Percentiles rank a stretch among this genome's conserved stretches.
Conservation (phyloP, 2,329 filamentous ascomycete genomes). For the Stachybotrys elegans region DNA sequence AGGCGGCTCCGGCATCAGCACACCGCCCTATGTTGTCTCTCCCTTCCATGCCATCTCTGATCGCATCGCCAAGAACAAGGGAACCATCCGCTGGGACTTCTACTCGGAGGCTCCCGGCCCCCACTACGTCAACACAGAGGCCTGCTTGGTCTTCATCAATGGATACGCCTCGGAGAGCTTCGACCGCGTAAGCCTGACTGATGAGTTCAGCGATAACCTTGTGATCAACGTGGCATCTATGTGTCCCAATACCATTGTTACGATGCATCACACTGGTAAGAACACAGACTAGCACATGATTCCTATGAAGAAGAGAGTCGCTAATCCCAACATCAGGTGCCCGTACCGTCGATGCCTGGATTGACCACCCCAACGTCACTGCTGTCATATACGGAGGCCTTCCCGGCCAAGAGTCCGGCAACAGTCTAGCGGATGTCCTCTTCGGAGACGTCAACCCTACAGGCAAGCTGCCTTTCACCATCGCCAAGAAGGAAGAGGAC, state of each 20-base stretch:
- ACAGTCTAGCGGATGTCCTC: slow-evolving; percentile 49
- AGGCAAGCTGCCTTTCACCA: slow-evolving; percentile 59
- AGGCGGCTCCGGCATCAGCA: slow-evolving; percentile 45
- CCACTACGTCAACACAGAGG: slow-evolving; percentile 43
- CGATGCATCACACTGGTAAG: background rate
- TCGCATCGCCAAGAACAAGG: too few relatives aligned
- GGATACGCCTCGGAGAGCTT: slow-evolving; percentile 74
- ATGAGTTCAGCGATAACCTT: slow-evolving; percentile 56
- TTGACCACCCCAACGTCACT: slow-evolving; percentile 62
- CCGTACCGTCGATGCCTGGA: slow-evolving; percentile 58
- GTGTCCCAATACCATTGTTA: background rate
- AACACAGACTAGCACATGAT: slow-evolving; percentile 60
- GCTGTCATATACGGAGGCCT: slow-evolving; percentile 58
- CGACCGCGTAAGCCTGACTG: slow-evolving; percentile 59
- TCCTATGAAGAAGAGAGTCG: slow-evolving; percentile 52
- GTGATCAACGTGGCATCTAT: background rate
- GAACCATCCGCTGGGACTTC: too few relatives aligned
- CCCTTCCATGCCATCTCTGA: background rate
- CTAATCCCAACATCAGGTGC: slow-evolving; percentile 61
- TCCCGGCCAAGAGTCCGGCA: slow-evolving; percentile 60
- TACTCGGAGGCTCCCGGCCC: too few relatives aligned
- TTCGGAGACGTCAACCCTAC: slow-evolving; percentile 52
- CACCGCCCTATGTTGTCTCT: slow-evolving; percentile 37
- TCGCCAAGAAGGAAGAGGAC: slow-evolving; percentile 48
- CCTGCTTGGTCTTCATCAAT: slow-evolving; percentile 80